Percentiles rank a stretch among this genome's conserved stretches.
phyloP scores from a whole-genome alignment of 331 rosid species.

The Malus hybrid region DNA sequence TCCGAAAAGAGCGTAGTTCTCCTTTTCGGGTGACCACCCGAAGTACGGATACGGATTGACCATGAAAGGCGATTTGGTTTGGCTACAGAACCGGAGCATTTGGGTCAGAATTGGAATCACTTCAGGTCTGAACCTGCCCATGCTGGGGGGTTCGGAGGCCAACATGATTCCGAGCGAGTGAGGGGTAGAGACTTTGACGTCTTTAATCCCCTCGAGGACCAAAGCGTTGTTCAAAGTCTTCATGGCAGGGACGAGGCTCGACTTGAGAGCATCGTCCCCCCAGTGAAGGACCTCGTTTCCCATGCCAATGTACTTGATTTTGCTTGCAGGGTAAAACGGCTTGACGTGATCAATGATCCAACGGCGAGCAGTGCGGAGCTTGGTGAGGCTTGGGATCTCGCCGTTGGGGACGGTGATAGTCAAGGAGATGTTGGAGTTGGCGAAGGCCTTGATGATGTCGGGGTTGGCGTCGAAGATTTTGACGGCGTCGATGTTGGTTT shows the following conservation, averaged over 20 bases:
- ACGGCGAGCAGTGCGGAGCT: slow-evolving; percentile 30
- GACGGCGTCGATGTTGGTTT: slow-evolving; percentile 49
- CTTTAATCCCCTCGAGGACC: slow-evolving; percentile 40
- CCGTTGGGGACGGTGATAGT: slow-evolving; percentile 74
- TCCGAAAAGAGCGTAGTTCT: slow-evolving; percentile 49
- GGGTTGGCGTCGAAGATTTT: slow-evolving; percentile 79
- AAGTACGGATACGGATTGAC: slow-evolving; percentile 89
- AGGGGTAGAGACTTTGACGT: slow-evolving; percentile 71
- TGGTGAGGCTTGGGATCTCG: slow-evolving; percentile 31
- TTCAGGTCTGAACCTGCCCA: slow-evolving; percentile 52
- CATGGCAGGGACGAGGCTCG: slow-evolving; percentile 71
- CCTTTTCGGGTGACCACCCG: slow-evolving; percentile 45
- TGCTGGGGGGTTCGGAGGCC: slow-evolving; percentile 57
- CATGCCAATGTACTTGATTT: slow-evolving; percentile 55
- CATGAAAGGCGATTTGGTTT: slow-evolving; percentile 67
- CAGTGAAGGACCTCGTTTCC: slow-evolving; percentile 74
- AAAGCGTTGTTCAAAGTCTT: slow-evolving; percentile 56
- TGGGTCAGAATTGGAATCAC: slow-evolving; percentile 40
- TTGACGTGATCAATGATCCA: slow-evolving; percentile 47
- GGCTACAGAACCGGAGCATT: slow-evolving; percentile 45
- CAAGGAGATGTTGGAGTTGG: slow-evolving; percentile 55
- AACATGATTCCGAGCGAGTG: slow-evolving; percentile 63
- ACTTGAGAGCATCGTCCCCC: slow-evolving; percentile 37
- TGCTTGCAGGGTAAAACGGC: slow-evolving; percentile 58
- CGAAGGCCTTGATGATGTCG: slow-evolving; percentile 70